Percentiles rank a stretch among this genome's conserved stretches.
phyloP scores from a whole-genome alignment of 257 asterid species.

The Penstemon newberryi region DNA sequence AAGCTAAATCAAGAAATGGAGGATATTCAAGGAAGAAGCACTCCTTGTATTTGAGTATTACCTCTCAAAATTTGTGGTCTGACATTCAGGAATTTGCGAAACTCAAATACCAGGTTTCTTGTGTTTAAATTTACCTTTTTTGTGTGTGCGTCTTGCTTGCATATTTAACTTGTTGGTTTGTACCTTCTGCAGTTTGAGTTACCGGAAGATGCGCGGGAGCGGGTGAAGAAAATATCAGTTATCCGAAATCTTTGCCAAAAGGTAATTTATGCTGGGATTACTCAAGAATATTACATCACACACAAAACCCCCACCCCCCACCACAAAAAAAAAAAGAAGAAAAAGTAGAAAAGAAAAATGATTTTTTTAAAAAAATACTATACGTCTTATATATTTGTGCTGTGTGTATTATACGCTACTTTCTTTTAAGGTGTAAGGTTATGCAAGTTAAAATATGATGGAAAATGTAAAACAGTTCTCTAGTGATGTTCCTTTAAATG shows the following conservation, averaged over 20 bases:
- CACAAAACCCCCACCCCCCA: background rate
- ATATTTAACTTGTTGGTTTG: conserved; percentile 16
- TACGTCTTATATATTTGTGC: too few species aligned
- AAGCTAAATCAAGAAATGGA: conserved; percentile 46
- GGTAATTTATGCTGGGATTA: conserved; percentile 40
- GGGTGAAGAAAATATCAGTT: conserved; percentile 72
- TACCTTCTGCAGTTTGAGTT: conserved; percentile 63
- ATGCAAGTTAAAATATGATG: too few species aligned
- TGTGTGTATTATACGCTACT: too few species aligned
- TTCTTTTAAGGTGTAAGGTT: too few species aligned
- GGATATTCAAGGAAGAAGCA: conserved; percentile 56
- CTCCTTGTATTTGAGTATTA: conserved; percentile 49
- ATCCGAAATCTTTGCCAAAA: conserved; percentile 81
- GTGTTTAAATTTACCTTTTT: conserved; percentile 20
- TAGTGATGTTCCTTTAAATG: background rate
- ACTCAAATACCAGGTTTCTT: conserved; percentile 78
- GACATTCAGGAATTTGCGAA: conserved; percentile 80
- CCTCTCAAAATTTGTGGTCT: conserved; percentile 82
- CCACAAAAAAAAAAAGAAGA: background rate
- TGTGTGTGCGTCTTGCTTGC: conserved; percentile 10
- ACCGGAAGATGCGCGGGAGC: conserved; percentile 61
- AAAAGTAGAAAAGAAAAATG: background rate
- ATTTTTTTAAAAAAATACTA: too few species aligned
- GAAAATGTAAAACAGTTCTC: too few species aligned
- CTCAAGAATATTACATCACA: background rate